Conservation (phyloP, 2,329 filamentous ascomycete genomes). For the Helminthosporium solani region DNA sequence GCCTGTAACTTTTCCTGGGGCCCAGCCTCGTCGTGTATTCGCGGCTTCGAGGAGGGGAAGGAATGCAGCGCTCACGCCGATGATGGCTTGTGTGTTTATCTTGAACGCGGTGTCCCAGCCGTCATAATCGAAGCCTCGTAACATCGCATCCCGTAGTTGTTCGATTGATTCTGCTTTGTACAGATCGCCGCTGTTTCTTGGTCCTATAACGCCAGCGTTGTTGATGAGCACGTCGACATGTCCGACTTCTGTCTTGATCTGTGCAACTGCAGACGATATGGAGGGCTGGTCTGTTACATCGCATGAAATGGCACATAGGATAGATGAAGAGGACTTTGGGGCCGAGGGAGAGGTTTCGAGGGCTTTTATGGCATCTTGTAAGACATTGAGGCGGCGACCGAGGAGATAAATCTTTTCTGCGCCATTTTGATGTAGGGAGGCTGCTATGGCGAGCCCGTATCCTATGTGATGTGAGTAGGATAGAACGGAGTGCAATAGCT, state of each 20-base stretch:
- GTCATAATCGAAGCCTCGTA: conserved; percentile 25
- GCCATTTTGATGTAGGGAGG: conserved; percentile 44
- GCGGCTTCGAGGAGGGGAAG: conserved; percentile 48
- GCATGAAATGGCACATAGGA: conserved; percentile 46
- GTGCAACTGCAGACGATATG: conserved; percentile 44
- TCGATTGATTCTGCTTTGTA: conserved; percentile 47
- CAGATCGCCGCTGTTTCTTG: conserved; percentile 44
- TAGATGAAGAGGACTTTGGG: conserved; percentile 14
- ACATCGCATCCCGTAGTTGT: conserved; percentile 46
- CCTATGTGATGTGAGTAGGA: conserved; percentile 24
- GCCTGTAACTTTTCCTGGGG: conserved; percentile 33
- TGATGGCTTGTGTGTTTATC: conserved; percentile 49
- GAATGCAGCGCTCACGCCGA: conserved; percentile 48
- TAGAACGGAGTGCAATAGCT: no score
- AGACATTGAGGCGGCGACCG: conserved; percentile 45
- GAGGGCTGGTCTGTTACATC: conserved; percentile 47
- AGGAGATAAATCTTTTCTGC: conserved; percentile 49
- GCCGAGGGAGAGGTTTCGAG: conserved; percentile 36
- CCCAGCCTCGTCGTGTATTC: conserved; percentile 46
- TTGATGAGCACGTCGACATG: conserved; percentile 56
- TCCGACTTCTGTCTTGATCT: conserved; percentile 45
- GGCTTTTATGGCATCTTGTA: conserved; percentile 42
- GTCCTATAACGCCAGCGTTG: conserved; percentile 53
- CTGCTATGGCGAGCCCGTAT: conserved; percentile 44
- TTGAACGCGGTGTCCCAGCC: conserved; percentile 42